These are phyloP conservation scores for Hagleromyces aurorensis DNA, from an alignment of 805 yeast genomes.

Conservation along the genomic window DNA sequence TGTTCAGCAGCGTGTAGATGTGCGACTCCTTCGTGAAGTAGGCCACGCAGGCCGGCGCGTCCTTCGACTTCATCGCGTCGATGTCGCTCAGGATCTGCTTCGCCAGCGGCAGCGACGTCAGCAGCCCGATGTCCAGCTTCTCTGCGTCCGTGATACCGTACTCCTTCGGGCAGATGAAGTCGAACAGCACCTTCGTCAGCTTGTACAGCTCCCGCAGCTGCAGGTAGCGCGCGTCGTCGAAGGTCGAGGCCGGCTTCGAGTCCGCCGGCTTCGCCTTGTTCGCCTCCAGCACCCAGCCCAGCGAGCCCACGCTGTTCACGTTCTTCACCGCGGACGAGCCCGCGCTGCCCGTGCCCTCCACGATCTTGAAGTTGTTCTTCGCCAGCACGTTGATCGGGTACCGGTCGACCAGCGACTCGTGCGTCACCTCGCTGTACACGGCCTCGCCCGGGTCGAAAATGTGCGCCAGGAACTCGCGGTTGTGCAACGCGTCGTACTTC, in stretches of 20 bases:
- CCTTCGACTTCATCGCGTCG: slow-evolving; percentile 66
- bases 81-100: slow-evolving; percentile 79
- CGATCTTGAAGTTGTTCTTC: slow-evolving; percentile 65
- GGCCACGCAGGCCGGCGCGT: slow-evolving; percentile 75
- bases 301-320: slow-evolving; percentile 46
- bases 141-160: slow-evolving; percentile 95
- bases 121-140: slow-evolving; percentile 88
- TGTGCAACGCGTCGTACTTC: slow-evolving; percentile 97
- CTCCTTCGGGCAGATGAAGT: slow-evolving; percentile 97
- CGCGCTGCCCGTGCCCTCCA: slow-evolving; percentile 23
- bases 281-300: slow-evolving; percentile 62
- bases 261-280: slow-evolving; percentile 24
- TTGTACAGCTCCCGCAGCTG: slow-evolving; percentile 82
- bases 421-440: slow-evolving; percentile 22
- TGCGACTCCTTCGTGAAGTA: slow-evolving; percentile 97
- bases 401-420: slow-evolving; percentile 49
- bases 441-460: slow-evolving; percentile 61
- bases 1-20: slow-evolving; percentile 85
- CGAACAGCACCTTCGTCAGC: slow-evolving; percentile 87
- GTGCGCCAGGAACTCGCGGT: slow-evolving; percentile 76
- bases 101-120: slow-evolving; percentile 90
- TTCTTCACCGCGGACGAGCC: slow-evolving; percentile 11
- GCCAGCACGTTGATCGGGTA: slow-evolving; percentile 71
- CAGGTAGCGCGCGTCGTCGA: slow-evolving; percentile 73
- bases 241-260: slow-evolving; percentile 36